Percentiles rank a stretch among this genome's conserved stretches.
Conservation (phyloP, 176 grass and related monocot genomes). For the Triticum monococcum region DNA sequence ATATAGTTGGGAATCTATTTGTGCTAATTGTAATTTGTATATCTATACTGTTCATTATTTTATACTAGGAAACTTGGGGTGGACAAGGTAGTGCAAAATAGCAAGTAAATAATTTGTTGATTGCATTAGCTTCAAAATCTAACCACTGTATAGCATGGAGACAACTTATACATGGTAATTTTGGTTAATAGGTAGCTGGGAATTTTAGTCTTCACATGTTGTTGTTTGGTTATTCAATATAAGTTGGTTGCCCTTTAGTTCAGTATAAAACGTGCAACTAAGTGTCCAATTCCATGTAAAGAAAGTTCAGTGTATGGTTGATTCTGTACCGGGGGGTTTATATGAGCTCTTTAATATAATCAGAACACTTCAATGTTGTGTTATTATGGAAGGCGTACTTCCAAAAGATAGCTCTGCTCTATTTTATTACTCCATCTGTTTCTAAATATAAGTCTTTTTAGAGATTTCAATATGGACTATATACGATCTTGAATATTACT, state of each 20-base stretch:
- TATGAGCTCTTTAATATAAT: not conserved
- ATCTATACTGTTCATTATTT: not conserved
- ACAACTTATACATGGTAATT: not conserved
- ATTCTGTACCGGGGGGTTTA: not conserved
- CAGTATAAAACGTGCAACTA: not conserved
- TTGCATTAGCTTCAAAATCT: not conserved
- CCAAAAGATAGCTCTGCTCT: not conserved
- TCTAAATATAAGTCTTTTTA: too few relatives aligned
- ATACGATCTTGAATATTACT: too few relatives aligned
- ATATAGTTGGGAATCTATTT: not conserved
- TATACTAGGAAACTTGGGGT: not conserved
- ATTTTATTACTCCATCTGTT: not conserved
- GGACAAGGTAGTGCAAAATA: not conserved
- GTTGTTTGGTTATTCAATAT: not conserved
- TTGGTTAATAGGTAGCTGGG: not conserved
- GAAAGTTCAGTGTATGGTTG: too few relatives aligned
- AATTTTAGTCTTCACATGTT: not conserved
- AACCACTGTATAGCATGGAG: not conserved
- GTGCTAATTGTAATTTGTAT: too few relatives aligned
- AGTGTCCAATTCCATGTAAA: not conserved
- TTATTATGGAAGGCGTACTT: not conserved
- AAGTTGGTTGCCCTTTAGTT: not conserved
- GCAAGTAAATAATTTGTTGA: not conserved
- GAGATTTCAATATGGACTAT: too few relatives aligned
- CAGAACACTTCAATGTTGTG: not conserved